phyloP scores from a whole-genome alignment of 257 asterid genomes.

The Jasminum sambac region DNA sequence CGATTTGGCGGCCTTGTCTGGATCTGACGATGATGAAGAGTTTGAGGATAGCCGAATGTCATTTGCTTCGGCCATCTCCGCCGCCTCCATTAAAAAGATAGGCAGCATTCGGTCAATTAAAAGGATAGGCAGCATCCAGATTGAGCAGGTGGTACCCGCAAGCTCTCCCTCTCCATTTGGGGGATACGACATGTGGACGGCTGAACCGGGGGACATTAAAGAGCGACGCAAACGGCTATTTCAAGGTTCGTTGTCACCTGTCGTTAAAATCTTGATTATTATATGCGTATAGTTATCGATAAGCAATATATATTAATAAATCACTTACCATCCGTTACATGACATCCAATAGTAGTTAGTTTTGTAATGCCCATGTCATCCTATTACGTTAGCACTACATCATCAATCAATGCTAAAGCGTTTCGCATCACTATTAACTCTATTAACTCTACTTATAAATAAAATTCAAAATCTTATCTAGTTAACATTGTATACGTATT shows the following conservation, averaged over 20 bases:
- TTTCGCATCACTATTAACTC: no score
- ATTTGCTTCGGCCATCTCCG: constrained; percentile 56
- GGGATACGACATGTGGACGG: constrained; percentile 80
- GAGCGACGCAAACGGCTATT: constrained; percentile 82
- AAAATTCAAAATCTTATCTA: no score
- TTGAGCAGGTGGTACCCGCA: constrained; percentile 11
- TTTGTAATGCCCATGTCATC: no score
- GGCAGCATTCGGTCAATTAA: constrained; percentile 14
- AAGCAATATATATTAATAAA: no score
- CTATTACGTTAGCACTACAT: no score
- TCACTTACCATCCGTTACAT: no score
- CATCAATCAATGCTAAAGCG: no score
- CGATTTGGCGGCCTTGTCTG: constrained; percentile 50
- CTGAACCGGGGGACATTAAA: constrained; percentile 82
- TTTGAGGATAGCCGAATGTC: constrained; percentile 83
- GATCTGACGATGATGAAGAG: constrained; percentile 54
- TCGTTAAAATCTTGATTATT: no score
- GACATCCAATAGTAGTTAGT: no score
- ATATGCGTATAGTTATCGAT: no score
- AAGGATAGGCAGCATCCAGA: constrained; percentile 18
- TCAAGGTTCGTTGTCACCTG: constrained; percentile 38
- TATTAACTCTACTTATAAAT: no score
- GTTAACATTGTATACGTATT: no score
- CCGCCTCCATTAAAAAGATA: constrained; percentile 37
- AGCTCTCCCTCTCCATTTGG: constrained; percentile 33